These are phyloP conservation scores for Talaromyces ruber DNA, from an alignment of 495 filamentous ascomycete species.

Conservation along the genomic window DNA sequence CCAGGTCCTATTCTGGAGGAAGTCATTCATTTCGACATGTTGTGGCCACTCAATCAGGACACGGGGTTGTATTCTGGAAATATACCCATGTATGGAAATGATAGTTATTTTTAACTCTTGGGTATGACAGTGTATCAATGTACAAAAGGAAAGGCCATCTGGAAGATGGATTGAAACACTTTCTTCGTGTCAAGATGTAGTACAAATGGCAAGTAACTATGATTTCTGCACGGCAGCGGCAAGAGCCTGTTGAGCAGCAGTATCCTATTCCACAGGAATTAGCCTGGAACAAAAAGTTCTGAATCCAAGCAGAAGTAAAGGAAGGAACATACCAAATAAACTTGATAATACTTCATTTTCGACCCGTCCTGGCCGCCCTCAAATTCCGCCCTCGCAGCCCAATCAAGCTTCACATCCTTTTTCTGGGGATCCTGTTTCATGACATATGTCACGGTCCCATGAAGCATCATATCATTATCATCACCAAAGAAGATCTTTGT, in stretches of 20 bases:
- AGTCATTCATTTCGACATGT: slow-evolving; percentile 6
- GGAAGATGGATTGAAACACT: not conserved
- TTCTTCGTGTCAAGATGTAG: not conserved
- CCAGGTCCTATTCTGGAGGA: slow-evolving; percentile 5
- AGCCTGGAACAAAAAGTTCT: not conserved
- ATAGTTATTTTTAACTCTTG: not conserved
- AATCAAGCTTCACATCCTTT: slow-evolving; percentile 36
- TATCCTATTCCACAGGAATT: slow-evolving; percentile 4
- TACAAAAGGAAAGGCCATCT: not conserved
- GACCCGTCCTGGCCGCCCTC: slow-evolving; percentile 32
- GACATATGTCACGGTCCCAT: slow-evolving; percentile 47
- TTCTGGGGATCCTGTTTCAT: slow-evolving; percentile 39
- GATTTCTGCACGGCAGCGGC: not conserved
- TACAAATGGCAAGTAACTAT: not conserved
- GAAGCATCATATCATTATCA: slow-evolving; percentile 51
- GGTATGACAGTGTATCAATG: not conserved
- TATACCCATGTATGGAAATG: slow-evolving; percentile 6
- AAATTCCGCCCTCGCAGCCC: slow-evolving; percentile 49
- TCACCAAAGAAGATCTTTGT: slow-evolving; percentile 45
- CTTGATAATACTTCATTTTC: slow-evolving; percentile 58
- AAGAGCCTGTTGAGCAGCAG: slow-evolving; percentile 4
- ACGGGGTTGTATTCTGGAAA: slow-evolving; percentile 4
- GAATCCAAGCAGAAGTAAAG: not conserved
- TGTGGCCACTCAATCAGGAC: slow-evolving; percentile 5
- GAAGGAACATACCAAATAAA: slow-evolving; percentile 47